Conservation (phyloP, 257 asterid species). For the Plantago ovata region DNA sequence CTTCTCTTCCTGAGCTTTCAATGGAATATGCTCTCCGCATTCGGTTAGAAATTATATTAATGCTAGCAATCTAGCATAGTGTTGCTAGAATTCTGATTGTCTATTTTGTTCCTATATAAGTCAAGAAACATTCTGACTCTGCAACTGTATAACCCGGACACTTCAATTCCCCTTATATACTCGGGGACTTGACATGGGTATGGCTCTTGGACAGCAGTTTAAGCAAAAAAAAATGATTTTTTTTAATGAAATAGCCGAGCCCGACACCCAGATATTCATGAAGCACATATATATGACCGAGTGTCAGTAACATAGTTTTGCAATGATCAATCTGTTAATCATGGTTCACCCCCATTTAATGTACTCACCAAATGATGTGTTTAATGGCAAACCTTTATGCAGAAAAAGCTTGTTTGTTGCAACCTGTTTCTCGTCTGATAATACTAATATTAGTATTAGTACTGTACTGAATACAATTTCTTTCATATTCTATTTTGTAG, state of each 20-base stretch:
- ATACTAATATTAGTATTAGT: not conserved
- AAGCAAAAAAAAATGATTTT: too few species aligned
- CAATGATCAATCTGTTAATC: too few species aligned
- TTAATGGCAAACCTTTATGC: not conserved
- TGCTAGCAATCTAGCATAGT: not conserved
- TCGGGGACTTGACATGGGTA: too few species aligned
- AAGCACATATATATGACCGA: too few species aligned
- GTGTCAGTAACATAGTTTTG: too few species aligned
- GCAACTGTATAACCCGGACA: too few species aligned
- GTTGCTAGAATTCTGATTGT: not conserved
- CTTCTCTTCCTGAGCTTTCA: conserved; percentile 4
- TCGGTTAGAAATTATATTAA: not conserved
- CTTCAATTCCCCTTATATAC: too few species aligned
- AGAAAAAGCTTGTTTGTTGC: not conserved
- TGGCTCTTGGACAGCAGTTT: too few species aligned
- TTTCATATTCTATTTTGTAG: conserved; percentile 33
- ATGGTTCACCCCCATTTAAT: not conserved
- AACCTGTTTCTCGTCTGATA: not conserved
- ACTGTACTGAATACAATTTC: not conserved
- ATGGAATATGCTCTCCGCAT: not conserved
- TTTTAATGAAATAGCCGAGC: too few species aligned
- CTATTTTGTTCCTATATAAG: too few species aligned
- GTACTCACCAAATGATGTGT: not conserved
- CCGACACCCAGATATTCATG: too few species aligned
- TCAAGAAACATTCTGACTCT: too few species aligned